Conservation (phyloP, 1,284 basidiomycete species). For the Naganishia albida region DNA sequence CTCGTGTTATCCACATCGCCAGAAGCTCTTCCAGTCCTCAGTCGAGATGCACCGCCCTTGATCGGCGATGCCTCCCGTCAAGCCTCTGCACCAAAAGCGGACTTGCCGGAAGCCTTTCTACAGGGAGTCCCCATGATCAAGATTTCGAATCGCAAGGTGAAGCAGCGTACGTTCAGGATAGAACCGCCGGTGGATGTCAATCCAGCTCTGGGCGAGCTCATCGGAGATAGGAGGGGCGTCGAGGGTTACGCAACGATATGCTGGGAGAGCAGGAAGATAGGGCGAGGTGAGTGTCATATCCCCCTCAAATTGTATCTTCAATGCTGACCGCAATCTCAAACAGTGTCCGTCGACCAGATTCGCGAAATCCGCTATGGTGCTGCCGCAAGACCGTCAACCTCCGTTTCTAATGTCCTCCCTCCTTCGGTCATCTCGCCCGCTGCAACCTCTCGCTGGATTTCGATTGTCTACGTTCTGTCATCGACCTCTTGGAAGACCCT, state of each 20-base stretch:
- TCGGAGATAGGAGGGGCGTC: slow-evolving; percentile 54
- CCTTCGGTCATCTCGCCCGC: slow-evolving; percentile 48
- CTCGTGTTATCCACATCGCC: slow-evolving; percentile 9
- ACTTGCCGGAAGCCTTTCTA: slow-evolving; percentile 36
- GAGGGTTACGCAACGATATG: slow-evolving; percentile 59
- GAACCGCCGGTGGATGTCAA: slow-evolving; percentile 2
- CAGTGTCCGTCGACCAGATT: slow-evolving; percentile 86
- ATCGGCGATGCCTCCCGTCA: not conserved
- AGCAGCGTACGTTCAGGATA: slow-evolving; percentile 70
- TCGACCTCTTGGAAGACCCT: slow-evolving; percentile 86
- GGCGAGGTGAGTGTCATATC: slow-evolving; percentile 64
- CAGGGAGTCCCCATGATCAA: slow-evolving; percentile 77
- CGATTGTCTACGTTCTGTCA: slow-evolving; percentile 56
- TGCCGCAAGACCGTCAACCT: slow-evolving; percentile 55
- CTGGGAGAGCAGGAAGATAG: slow-evolving; percentile 77
- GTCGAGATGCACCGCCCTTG: not conserved
- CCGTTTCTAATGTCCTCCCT: slow-evolving; percentile 42
- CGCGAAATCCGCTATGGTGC: slow-evolving; percentile 82
- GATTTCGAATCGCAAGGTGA: slow-evolving; percentile 80
- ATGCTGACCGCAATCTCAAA: slow-evolving; percentile 1
- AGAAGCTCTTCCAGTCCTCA: not conserved
- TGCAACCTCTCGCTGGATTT: slow-evolving; percentile 56
- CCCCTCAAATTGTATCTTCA: not conserved
- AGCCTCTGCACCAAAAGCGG: not conserved
- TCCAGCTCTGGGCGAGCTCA: slow-evolving; percentile 63